These are phyloP conservation scores for Thalassiosira livingstoniorum DNA, from an alignment of 352 stramenopile genomes.

Conservation along the genomic window DNA sequence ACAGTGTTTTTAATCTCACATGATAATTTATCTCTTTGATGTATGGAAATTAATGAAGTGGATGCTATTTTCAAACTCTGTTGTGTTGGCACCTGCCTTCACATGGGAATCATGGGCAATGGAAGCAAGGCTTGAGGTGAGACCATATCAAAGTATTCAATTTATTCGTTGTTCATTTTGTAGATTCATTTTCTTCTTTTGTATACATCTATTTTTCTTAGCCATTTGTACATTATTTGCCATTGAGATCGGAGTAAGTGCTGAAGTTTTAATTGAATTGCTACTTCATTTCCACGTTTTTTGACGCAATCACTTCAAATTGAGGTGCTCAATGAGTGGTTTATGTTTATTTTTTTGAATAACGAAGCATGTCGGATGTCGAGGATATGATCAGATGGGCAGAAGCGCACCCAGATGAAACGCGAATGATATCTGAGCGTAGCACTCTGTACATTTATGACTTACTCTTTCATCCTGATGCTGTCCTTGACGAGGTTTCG, in stretches of 20 bases:
- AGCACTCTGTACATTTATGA: constrained; percentile 68
- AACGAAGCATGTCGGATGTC: constrained; percentile 63
- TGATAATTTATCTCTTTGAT: too few species aligned
- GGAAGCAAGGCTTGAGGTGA: constrained; percentile 68
- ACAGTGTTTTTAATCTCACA: too few species aligned
- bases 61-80: constrained; percentile 76
- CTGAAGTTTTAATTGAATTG: too few species aligned
- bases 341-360: too few species aligned
- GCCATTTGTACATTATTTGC: constrained; percentile 83
- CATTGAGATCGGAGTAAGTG: constrained; percentile 72
- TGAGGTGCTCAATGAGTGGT: too few species aligned
- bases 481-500: constrained; percentile 43
- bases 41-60: too few species aligned
- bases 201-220: too few species aligned
- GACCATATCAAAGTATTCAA: background rate
- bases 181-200: background rate
- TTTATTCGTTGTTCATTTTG: constrained; percentile 8
- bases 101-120: constrained; percentile 80
- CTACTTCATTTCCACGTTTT: too few species aligned
- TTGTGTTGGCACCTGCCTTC: constrained; percentile 75
- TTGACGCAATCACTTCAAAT: too few species aligned
- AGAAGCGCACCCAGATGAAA: constrained; percentile 47
- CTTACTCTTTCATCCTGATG: constrained; percentile 61
- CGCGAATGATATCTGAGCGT: constrained; percentile 59
- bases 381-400: constrained; percentile 63